These are phyloP conservation scores for Kalmusia sp. DNA, from an alignment of 2,329 filamentous ascomycete species.

Conservation along the genomic window DNA sequence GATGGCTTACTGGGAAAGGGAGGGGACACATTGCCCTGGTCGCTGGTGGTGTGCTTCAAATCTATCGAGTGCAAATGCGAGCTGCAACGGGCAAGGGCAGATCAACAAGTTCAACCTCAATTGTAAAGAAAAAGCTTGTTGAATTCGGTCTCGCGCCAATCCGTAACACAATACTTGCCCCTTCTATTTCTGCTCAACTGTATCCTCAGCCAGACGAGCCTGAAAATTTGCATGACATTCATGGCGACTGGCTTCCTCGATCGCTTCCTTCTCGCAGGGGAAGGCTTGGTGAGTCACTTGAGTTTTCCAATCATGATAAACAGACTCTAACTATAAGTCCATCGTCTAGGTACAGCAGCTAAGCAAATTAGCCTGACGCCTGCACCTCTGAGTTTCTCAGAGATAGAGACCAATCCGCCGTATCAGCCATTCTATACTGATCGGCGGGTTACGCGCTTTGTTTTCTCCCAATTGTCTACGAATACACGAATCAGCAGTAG, in stretches of 20 bases:
- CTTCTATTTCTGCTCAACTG: conserved; percentile 38
- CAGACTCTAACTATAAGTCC: background rate
- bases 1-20: conserved; percentile 69
- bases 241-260: conserved; percentile 46
- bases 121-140: conserved; percentile 65
- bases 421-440: conserved; percentile 98
- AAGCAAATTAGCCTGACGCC: conserved; percentile 42
- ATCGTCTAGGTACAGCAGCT: conserved; percentile 2
- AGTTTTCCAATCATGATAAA: background rate
- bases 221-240: conserved; percentile 28
- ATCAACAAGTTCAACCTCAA: conserved; percentile 48
- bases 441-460: conserved; percentile 77
- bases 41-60: conserved; percentile 70
- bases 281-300: conserved; percentile 18
- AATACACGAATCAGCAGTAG: conserved; percentile 30
- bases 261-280: conserved; percentile 29
- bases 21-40: conserved; percentile 70
- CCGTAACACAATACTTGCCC: conserved; percentile 60
- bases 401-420: conserved; percentile 94
- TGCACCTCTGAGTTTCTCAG: conserved; percentile 68
- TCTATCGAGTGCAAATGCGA: conserved; percentile 65
- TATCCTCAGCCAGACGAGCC: conserved; percentile 35
- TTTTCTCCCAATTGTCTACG: conserved; percentile 58
- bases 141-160: conserved; percentile 72
- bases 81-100: conserved; percentile 50